These are phyloP conservation scores for Candida ovalis DNA, from an alignment of 805 yeast species.

Conservation along the genomic window DNA sequence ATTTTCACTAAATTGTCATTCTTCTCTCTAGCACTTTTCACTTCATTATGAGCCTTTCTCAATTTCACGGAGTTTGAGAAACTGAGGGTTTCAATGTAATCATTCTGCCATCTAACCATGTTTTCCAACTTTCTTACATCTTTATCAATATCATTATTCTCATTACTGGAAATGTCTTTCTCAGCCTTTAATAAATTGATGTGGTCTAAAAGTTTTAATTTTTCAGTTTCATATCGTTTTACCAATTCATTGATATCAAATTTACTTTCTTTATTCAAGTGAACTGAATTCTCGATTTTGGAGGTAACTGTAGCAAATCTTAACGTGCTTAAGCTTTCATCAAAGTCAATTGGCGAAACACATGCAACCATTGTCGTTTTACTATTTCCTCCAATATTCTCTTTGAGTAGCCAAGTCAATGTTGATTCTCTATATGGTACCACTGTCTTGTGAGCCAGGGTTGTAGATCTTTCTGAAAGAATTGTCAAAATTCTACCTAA, in stretches of 20 bases:
- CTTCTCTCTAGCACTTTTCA: slow-evolving; percentile 5
- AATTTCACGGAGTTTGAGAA: slow-evolving; percentile 16
- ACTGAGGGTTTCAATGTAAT: slow-evolving; percentile 20
- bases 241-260: slow-evolving; percentile 34
- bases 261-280: slow-evolving; percentile 39
- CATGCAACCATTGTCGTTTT: slow-evolving; percentile 89
- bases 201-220: slow-evolving; percentile 15
- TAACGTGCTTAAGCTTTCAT: slow-evolving; percentile 71
- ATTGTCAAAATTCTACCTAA: slow-evolving; percentile 63
- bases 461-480: slow-evolving; percentile 38
- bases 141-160: not conserved
- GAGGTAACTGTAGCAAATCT: slow-evolving; percentile 78
- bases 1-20: slow-evolving; percentile 7
- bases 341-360: slow-evolving; percentile 72
- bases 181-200: slow-evolving; percentile 14
- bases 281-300: slow-evolving; percentile 60
- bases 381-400: slow-evolving; percentile 75
- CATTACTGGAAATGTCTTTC: not conserved
- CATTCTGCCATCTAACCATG: slow-evolving; percentile 23
- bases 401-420: slow-evolving; percentile 71
- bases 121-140: slow-evolving; percentile 20
- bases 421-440: slow-evolving; percentile 75
- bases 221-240: slow-evolving; percentile 25
- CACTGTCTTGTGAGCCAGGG: slow-evolving; percentile 20
- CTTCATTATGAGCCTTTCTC: slow-evolving; percentile 1